Base-by-base conservation (phyloP, 1,139 yeast species). In the Protomyces lactucae-debilis region DNA sequence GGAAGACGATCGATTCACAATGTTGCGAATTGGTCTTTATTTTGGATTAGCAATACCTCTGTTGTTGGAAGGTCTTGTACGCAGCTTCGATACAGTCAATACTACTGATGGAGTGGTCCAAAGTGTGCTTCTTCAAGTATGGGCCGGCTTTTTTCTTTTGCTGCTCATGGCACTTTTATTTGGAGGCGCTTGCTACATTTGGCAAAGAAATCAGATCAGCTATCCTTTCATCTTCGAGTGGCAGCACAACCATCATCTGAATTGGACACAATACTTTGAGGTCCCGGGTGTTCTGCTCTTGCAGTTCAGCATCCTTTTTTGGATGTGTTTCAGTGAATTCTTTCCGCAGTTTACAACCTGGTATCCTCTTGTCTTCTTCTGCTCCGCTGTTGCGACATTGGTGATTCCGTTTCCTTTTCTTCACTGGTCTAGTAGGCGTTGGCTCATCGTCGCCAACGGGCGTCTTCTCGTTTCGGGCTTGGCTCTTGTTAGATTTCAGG, bases 401-500 rank as follows among this genome's bases (percentile, higher is more conserved):
- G 80, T 90, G 75, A 65, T 76, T 23, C 97, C 97, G 0, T 78
- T 86, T 16, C 77, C 80, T 53, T 78, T 82, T 1, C 74, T 80
- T 46, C 85, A 81, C 70, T 79, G 81, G 57, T 73, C 81, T 14
- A 80, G 90, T 36, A 77, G 95, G 69, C 80, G 80, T 67, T 93
- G 98, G 97, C 72, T 92, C 3, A 79, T 87, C 46, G 76, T 85
- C 12, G 86, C 96, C 0, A 68, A 85, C 2, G 83, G 92, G 81
- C 81, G 99, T 72, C 77, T 93, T 56, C 52, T 87, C 0, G 78
- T 88, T 3, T 87, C 96, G 0, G 98, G 99, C 0, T 78, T 90
- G 48, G 93, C 88, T 71, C 97, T 98, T 0, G 97, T 93, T 64
- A 98, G 93, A 75, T 93, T 93, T 73, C 80, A 95, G 67, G 99